These are phyloP conservation scores for Phytopythium aichiense DNA, from an alignment of 352 stramenopile species.

Conservation along the genomic window DNA sequence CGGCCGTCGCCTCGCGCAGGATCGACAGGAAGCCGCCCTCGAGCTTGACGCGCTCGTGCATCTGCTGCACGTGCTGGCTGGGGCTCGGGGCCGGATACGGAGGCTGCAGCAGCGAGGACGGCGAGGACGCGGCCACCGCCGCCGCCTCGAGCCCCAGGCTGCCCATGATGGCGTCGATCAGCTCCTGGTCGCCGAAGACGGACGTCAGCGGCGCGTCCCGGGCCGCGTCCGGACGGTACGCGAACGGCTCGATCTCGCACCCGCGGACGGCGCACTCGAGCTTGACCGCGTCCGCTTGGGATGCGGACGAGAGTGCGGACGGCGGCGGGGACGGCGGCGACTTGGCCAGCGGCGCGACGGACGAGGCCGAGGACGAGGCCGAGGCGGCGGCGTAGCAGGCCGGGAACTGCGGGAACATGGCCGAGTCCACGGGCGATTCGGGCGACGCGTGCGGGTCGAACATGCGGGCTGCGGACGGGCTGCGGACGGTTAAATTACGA, in stretches of 20 bases:
- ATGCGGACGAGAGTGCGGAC: too few species aligned
- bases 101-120: not conserved
- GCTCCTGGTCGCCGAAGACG: constrained; percentile 72
- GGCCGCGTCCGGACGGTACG: constrained; percentile 31
- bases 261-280: constrained; percentile 15
- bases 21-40: constrained; percentile 8
- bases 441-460: constrained; percentile 29
- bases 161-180: constrained; percentile 78
- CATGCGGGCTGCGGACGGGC: constrained; percentile 2
- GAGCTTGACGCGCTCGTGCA: constrained; percentile 1
- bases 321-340: not conserved
- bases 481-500: constrained; percentile 6
- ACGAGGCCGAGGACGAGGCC: constrained; percentile 4
- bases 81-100: constrained; percentile 3
- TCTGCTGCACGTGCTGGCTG: not conserved
- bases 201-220: constrained; percentile 51
- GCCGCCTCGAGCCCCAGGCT: constrained; percentile 55
- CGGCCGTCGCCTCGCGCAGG: constrained; percentile 14
- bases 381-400: constrained; percentile 15
- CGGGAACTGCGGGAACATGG: constrained; percentile 57
- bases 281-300: constrained; percentile 9
- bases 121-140: constrained; percentile 6
- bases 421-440: constrained; percentile 66
- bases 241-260: constrained; percentile 62
- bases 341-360: constrained; percentile 15